Evolutionary conservation across 2,329 filamentous ascomycete species (phyloP).

Genomic region (Paecilomyces niveus): DNA sequence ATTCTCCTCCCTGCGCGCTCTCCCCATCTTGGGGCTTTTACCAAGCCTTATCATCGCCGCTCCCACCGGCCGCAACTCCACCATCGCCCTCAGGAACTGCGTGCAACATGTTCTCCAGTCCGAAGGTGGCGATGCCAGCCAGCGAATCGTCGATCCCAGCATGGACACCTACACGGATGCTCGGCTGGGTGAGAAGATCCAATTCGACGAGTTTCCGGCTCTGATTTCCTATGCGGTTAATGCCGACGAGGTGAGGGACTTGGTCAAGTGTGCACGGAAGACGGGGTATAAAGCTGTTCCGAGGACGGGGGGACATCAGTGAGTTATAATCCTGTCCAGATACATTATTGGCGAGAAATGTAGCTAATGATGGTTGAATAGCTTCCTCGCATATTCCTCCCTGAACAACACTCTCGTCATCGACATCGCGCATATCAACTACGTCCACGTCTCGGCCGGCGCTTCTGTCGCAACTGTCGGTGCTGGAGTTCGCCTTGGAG

Average conservation of each 20-base stretch:
- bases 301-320: neutral
- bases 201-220: neutral
- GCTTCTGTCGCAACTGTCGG: constrained; percentile 22
- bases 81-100: neutral
- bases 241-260: neutral
- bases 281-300: neutral
- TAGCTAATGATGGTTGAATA: neutral
- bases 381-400: constrained; percentile 10
- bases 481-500: constrained; percentile 22
- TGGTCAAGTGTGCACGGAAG: neutral
- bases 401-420: constrained; percentile 11
- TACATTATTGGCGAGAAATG: neutral
- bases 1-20: neutral
- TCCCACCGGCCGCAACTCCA: neutral
- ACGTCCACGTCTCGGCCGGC: constrained; percentile 20
- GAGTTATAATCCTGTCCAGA: neutral
- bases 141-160: neutral
- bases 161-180: neutral
- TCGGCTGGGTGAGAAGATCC: neutral
- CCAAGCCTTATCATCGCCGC: neutral
- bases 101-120: neutral
- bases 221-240: neutral
- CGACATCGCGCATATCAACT: constrained; percentile 15
- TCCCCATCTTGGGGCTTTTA: neutral
- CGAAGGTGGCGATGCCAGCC: neutral